Base-by-base conservation (phyloP, 306 rosid genomes). In the Crotalaria pallida region DNA sequence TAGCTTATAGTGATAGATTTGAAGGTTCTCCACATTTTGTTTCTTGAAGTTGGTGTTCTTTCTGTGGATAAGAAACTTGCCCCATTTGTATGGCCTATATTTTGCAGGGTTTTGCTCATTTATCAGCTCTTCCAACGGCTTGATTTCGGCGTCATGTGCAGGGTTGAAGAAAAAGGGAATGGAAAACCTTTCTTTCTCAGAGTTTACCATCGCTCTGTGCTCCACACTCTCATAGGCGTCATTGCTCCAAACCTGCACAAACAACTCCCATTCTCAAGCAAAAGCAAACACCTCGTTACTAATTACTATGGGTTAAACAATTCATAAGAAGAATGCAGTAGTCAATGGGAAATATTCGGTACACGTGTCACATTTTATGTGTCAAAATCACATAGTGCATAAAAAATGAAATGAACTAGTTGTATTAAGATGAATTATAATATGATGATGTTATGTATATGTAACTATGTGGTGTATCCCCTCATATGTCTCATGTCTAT, bases 211-310 rank as follows among this genome's bases (percentile, higher is more conserved):
- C 67, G 49, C 97, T 18, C 96, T 77, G 74, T 92, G 97, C 58
- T 92, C 92, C 71, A 84, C 88, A 34, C 94, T 89, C 78, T 87
- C 88, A 43, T 89, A 92, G 1, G 65, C 67, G 10, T 83, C 96
- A 74, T 89, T 92, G 83, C 89, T 89, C 98, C 95, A 92, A 66
- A 92, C 96, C 96, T 91, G 34, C 16, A 65, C 7, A 19, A 22
- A 62, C 38, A 34, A 9, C 5, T n/a, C 7, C 15, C 38, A 13
- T 5, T 5, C 21, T 53, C 26, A 26, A 27, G 41, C 6, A 6
- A 48, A 44, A 44, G 49, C 5, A 3, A 27, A 6, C 5, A 13
- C 49, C 11, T 10, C 4, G 13, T 44, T 13, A n/a, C 49, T 13
- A 4, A 52, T 11, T 17, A 48, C 6, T n/a, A n/a, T 9, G 53